Base-by-base conservation (phyloP, 192 early-diverging fungal species). In the Coemansia sp. region DNA sequence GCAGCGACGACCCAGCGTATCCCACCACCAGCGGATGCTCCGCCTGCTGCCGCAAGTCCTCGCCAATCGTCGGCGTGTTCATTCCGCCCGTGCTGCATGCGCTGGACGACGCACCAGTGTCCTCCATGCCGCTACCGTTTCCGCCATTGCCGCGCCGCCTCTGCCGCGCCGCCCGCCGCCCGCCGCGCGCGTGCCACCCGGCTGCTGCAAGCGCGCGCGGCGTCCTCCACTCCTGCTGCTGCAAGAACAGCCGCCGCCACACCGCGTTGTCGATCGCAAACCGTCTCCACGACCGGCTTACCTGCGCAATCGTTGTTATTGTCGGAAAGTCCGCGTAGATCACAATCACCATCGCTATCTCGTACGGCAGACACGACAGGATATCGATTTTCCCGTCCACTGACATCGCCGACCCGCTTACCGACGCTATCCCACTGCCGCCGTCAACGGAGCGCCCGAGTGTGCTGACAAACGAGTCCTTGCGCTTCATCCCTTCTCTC, bases 341-440 rank as follows among this genome's bases (percentile, higher is more conserved):
- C 2, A 93, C 82, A 38, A 94, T 87, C 20, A 87, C 83, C 38
- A 87, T 69, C 5, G 88, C 89, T 16, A 95, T 81, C 69, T 95
- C 94, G 56, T 84, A 84, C 1, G 94, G 94, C 1, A 95, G 85
- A 19, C 66, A 77, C 37, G 79, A 76, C 1, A 91, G 77, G 65
- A 90, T 86, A 68, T 91, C 90, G 83, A 83, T 46, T 11, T 43
- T 54, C 11, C 71, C 75, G 13, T 74, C 63, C 0, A 49, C 44
- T 40, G 67, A 53, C 4, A 54, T 5, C 12, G 17, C 41, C 0
- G 57, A 59, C 4, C 13, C 40, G 50, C 42, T 38, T 5, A 44
- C 16, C 9, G 49, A 12, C 1, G 60, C 40, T 4, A 48, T 37
- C 9, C 53, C 48, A 13, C 63, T 32, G 38, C 40, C 46, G 0